phyloP scores from a whole-genome alignment of 2,329 filamentous ascomycete genomes.

The Colletotrichum tofieldiae region DNA sequence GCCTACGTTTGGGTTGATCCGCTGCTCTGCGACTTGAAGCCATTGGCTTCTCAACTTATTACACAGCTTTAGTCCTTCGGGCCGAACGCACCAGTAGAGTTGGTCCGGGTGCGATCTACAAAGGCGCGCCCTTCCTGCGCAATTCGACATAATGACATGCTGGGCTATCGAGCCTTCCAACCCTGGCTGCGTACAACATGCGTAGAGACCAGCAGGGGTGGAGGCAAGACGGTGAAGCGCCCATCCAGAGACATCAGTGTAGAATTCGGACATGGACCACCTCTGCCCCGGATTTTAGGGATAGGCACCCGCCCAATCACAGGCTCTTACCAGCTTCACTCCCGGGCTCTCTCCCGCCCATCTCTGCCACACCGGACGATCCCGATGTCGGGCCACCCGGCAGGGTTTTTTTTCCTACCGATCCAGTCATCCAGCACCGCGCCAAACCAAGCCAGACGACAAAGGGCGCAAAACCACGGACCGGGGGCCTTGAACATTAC shows the following conservation, averaged over 20 bases:
- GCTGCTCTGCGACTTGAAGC: background rate
- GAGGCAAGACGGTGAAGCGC: background rate
- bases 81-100: background rate
- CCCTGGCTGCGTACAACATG: background rate
- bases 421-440: slow-evolving; percentile 22
- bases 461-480: slow-evolving; percentile 34
- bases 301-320: slow-evolving; percentile 18
- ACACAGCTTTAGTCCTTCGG: background rate
- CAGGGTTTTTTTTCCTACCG: slow-evolving; percentile 31
- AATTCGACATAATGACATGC: background rate
- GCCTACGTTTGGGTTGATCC: background rate
- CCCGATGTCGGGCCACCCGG: slow-evolving; percentile 39
- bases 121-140: slow-evolving; percentile 28
- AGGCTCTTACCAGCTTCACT: slow-evolving; percentile 13
- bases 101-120: background rate
- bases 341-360: slow-evolving; percentile 31
- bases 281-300: slow-evolving; percentile 34
- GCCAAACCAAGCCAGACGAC: slow-evolving; percentile 20
- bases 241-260: background rate
- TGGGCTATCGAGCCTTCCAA: background rate
- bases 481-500: slow-evolving; percentile 34
- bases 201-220: background rate
- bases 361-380: slow-evolving; percentile 35
- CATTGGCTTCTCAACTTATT: background rate
- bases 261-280: background rate